phyloP scores from a whole-genome alignment of 2,329 filamentous ascomycete species.

The Aspergillus bombycis region DNA sequence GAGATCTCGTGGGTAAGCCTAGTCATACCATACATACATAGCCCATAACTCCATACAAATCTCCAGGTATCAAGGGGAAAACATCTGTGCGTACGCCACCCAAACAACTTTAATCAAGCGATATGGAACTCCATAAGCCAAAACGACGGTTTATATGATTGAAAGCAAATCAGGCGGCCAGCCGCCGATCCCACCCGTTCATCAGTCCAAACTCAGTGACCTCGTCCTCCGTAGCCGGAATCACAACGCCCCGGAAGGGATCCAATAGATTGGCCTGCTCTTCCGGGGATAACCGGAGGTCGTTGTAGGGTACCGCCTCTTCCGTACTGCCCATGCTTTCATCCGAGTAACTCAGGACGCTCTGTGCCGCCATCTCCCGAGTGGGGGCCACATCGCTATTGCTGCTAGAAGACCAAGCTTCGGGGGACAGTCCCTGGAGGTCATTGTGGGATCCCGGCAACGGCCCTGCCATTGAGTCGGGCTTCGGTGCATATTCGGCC shows the following conservation, averaged over 20 bases:
- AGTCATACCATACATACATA: neutral
- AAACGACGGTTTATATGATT: neutral
- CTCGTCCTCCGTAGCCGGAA: conserved; percentile 39
- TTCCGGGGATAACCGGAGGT: conserved; percentile 29
- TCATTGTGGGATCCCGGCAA: conserved; percentile 28
- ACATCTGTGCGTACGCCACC: neutral
- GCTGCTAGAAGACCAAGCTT: conserved; percentile 43
- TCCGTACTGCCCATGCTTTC: conserved; percentile 62
- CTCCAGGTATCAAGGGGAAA: conserved; percentile 13
- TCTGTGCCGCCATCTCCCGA: conserved; percentile 48
- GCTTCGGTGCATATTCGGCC: conserved; percentile 35
- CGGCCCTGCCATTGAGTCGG: conserved; percentile 22
- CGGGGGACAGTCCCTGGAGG: conserved; percentile 41
- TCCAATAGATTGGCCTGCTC: conserved; percentile 36
- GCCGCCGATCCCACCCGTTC: conserved; percentile 39
- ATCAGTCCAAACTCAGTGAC: conserved; percentile 36
- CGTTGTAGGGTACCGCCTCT: conserved; percentile 37
- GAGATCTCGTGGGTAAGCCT: neutral
- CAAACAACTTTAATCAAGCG: neutral
- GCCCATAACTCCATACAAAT: conserved; percentile 10
- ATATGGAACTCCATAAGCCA: neutral
- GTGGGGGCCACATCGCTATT: conserved; percentile 39
- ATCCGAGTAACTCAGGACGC: conserved; percentile 62
- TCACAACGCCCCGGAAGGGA: conserved; percentile 41
- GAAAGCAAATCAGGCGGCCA: conserved; percentile 30